phyloP scores from a whole-genome alignment of 1,139 yeast genomes.

The Magnusiomyces tetraspermus region DNA sequence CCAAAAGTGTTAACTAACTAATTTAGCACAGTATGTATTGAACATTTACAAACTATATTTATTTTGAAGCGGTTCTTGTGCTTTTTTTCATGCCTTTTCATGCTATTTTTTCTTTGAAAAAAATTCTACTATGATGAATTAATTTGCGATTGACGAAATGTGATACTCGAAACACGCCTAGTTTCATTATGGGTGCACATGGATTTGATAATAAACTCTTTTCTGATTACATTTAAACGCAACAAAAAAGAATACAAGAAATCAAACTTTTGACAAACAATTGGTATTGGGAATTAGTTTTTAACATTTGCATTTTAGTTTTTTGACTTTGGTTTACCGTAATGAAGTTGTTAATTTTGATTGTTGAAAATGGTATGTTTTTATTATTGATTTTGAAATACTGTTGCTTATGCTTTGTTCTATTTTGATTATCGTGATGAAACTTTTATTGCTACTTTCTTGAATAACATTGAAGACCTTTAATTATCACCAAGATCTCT shows the following conservation, averaged over 20 bases:
- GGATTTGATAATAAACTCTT: conserved; percentile 8
- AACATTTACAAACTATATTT: too few relatives aligned
- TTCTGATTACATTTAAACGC: not conserved
- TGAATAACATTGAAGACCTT: conserved; percentile 8
- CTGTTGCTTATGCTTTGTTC: not conserved
- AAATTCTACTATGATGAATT: conserved; percentile 10
- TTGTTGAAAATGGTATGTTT: not conserved
- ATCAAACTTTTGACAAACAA: too few relatives aligned
- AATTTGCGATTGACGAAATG: conserved; percentile 12
- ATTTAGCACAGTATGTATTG: too few relatives aligned
- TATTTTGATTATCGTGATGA: not conserved
- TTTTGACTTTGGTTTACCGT: too few relatives aligned
- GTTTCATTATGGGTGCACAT: conserved; percentile 8
- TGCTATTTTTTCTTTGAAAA: too few relatives aligned
- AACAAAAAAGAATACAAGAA: too few relatives aligned
- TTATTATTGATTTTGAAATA: not conserved
- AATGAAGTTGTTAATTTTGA: too few relatives aligned
- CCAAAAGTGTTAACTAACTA: too few relatives aligned
- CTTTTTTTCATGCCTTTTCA: too few relatives aligned
- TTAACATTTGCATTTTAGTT: not conserved
- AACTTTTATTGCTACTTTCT: conserved; percentile 8
- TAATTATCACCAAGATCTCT: conserved; percentile 13
- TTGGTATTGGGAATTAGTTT: not conserved
- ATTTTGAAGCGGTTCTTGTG: too few relatives aligned
- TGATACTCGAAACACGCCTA: conserved; percentile 6